A percentile compares a stretch with the other conserved stretches of the same genome.
phyloP scores from a whole-genome alignment of 768 basidiomycete genomes.

The Psilocybe subaeruginosa region DNA sequence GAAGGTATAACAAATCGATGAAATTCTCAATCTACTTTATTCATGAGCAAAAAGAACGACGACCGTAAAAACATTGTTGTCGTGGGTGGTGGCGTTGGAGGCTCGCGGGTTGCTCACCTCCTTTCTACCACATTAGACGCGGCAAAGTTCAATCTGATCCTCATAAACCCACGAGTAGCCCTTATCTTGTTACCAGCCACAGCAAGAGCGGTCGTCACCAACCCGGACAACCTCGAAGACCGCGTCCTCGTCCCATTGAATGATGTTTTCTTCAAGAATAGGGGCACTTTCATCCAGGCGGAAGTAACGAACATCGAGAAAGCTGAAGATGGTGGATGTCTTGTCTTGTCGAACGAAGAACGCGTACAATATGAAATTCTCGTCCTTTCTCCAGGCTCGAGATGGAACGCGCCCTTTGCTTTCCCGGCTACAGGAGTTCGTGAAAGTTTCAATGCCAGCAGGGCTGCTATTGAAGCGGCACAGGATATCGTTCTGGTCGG shows the following conservation, averaged over 20 bases:
- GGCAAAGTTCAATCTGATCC: slow-evolving; percentile 45
- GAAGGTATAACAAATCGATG: background rate
- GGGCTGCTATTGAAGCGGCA: slow-evolving; percentile 33
- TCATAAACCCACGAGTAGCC: slow-evolving; percentile 51
- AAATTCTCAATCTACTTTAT: background rate
- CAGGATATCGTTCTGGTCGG: slow-evolving; percentile 52
- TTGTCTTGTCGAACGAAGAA: slow-evolving; percentile 49
- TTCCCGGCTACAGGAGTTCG: slow-evolving; percentile 30
- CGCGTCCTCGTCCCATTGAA: slow-evolving; percentile 46
- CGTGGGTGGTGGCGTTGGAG: slow-evolving; percentile 56
- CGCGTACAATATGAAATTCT: slow-evolving; percentile 49
- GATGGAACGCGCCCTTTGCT: slow-evolving; percentile 42
- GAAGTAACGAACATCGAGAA: slow-evolving; percentile 28
- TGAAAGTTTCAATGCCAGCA: slow-evolving; percentile 27
- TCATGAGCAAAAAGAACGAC: slow-evolving; percentile 19
- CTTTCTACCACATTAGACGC: slow-evolving; percentile 52
- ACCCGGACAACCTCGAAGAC: slow-evolving; percentile 34
- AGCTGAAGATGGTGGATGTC: slow-evolving; percentile 36
- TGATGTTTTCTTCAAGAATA: slow-evolving; percentile 43
- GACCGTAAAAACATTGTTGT: slow-evolving; percentile 43
- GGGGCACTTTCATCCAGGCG: slow-evolving; percentile 43
- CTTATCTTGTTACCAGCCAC: slow-evolving; percentile 46
- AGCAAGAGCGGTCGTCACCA: slow-evolving; percentile 49
- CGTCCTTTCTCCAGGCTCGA: slow-evolving; percentile 54
- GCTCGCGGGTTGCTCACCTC: slow-evolving; percentile 38